phyloP scores from a whole-genome alignment of 257 asterid species.

The Jacaranda copaia region DNA sequence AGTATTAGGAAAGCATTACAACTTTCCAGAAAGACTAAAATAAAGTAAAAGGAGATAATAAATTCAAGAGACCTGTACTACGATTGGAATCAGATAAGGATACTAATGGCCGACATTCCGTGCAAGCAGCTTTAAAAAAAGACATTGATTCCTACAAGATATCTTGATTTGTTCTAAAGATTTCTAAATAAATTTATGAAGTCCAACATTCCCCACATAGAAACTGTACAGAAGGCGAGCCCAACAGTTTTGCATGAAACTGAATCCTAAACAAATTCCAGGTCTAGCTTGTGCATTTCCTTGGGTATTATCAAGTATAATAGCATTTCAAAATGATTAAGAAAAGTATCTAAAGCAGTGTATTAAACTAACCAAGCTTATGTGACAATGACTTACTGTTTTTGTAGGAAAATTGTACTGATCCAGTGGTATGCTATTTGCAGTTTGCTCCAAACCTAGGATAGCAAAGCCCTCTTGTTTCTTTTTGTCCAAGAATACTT shows the following conservation, averaged over 20 bases:
- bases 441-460: slow-evolving; percentile 97
- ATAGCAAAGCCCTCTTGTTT: slow-evolving; percentile 79
- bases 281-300: background rate
- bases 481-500: slow-evolving; percentile 79
- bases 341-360: slow-evolving; percentile 12
- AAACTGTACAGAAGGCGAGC: background rate
- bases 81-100: too few species aligned
- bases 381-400: slow-evolving; percentile 54
- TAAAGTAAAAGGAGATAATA: too few species aligned
- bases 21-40: too few species aligned
- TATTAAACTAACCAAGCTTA: slow-evolving; percentile 12
- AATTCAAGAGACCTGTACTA: too few species aligned
- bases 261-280: background rate
- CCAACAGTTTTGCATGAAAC: background rate
- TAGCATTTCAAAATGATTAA: background rate
- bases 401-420: slow-evolving; percentile 70
- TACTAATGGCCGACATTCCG: too few species aligned
- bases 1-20: too few species aligned
- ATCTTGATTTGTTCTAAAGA: too few species aligned
- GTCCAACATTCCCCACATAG: background rate
- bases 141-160: too few species aligned
- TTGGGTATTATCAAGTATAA: background rate
- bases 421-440: slow-evolving; percentile 87
- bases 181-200: too few species aligned
- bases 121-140: too few species aligned